Conservation (phyloP, 108 stramenopile genomes). For the Epithemia pelagica region DNA sequence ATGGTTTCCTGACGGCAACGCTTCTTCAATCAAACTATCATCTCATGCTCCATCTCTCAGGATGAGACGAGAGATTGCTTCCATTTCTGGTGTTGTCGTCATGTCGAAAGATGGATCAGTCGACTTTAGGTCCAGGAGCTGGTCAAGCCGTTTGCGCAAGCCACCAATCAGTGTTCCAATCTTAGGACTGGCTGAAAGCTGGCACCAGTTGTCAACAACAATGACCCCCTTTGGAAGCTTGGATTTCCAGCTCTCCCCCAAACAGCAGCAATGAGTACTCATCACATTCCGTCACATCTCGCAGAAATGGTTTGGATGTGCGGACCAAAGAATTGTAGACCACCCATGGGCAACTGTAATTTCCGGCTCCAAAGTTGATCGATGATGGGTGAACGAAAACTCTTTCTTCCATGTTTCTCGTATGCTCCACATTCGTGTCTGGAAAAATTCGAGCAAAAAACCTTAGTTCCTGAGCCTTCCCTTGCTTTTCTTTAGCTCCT, state of each 20-base stretch:
- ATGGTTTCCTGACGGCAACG: not conserved
- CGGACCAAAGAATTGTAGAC: constrained; percentile 84
- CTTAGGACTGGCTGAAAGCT: constrained; percentile 77
- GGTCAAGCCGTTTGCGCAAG: constrained; percentile 70
- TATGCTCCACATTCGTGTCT: constrained; percentile 1
- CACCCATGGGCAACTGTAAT: constrained; percentile 89
- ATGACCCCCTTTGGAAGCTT: constrained; percentile 75
- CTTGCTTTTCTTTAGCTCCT: constrained; percentile 68
- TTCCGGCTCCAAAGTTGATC: constrained; percentile 64
- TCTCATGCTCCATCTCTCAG: constrained; percentile 27
- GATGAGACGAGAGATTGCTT: constrained; percentile 44
- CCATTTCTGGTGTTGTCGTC: constrained; percentile 51
- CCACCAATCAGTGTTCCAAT: constrained; percentile 87
- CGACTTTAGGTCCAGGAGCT: constrained; percentile 55
- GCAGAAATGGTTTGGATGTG: constrained; percentile 85
- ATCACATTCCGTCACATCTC: constrained; percentile 87
- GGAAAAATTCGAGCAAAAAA: constrained; percentile 47
- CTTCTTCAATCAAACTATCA: not conserved
- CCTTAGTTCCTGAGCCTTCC: constrained; percentile 60
- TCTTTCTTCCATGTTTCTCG: constrained; percentile 50
- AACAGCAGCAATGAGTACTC: constrained; percentile 87
- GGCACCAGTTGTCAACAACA: constrained; percentile 68
- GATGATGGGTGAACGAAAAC: constrained; percentile 91
- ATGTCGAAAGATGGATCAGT: constrained; percentile 57
- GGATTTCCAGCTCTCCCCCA: constrained; percentile 82